These are phyloP conservation scores for Entelexis sorbosivorans DNA, from an alignment of 1,139 yeast genomes.

Conservation along the genomic window DNA sequence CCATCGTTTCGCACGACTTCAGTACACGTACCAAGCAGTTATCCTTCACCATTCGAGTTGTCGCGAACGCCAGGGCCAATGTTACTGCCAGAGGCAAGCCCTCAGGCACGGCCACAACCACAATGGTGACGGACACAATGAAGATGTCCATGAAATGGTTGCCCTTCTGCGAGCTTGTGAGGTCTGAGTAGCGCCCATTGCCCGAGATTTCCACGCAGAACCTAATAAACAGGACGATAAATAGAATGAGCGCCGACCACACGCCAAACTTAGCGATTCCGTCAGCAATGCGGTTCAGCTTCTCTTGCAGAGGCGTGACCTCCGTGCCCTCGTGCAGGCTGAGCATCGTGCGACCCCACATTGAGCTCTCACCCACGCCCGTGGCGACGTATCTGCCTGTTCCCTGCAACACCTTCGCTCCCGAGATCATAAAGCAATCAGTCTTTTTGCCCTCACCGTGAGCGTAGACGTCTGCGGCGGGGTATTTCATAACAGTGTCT, in stretches of 20 bases:
- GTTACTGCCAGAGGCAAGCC: conserved; percentile 96
- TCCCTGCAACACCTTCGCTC: conserved; percentile 79
- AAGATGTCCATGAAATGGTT: conserved; percentile 71
- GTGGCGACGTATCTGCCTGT: conserved; percentile 78
- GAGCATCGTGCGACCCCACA: conserved; percentile 85
- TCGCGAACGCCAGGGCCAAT: conserved; percentile 90
- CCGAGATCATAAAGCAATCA: conserved; percentile 82
- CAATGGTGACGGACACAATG: conserved; percentile 81
- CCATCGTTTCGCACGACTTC: conserved; percentile 96
- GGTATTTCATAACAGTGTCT: conserved; percentile 57
- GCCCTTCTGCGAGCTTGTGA: conserved; percentile 60
- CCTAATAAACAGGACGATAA: conserved; percentile 65
- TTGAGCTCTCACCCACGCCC: conserved; percentile 79
- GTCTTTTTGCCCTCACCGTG: conserved; percentile 25
- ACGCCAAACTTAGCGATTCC: conserved; percentile 91
- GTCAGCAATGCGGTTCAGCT: conserved; percentile 74
- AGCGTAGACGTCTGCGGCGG: conserved; percentile 42
- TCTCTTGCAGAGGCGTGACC: conserved; percentile 77
- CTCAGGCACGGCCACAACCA: conserved; percentile 97
- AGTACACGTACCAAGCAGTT: conserved; percentile 91
- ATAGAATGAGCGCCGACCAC: conserved; percentile 67
- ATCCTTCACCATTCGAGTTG: conserved; percentile 94
- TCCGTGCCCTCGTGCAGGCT: conserved; percentile 65
- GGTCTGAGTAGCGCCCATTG: conserved; percentile 8
- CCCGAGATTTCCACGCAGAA: conserved; percentile 52